Conservation (phyloP, 352 stramenopile genomes). For the Pythium dissotocum region DNA sequence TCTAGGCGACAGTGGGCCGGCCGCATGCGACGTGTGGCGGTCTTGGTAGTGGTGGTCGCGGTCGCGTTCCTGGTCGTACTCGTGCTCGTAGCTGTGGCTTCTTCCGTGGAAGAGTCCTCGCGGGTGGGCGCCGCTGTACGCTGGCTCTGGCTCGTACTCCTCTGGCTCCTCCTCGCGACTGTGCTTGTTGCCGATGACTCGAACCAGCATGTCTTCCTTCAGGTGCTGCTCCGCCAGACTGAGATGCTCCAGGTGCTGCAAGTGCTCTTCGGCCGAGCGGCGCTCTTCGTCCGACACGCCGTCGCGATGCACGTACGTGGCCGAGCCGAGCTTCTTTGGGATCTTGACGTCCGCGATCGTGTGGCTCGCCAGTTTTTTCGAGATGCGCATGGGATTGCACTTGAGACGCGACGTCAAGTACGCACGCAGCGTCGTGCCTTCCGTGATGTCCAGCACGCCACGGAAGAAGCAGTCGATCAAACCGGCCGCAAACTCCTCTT, state of each 20-base stretch:
- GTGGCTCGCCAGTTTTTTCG: constrained; percentile 75
- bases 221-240: constrained; percentile 22
- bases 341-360: constrained; percentile 67
- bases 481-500: constrained; percentile 64
- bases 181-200: constrained; percentile 26
- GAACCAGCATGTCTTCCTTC: constrained; percentile 21
- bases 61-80: constrained; percentile 1
- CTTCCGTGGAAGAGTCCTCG: neutral
- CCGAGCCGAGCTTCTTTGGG: constrained; percentile 71
- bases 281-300: constrained; percentile 39
- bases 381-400: constrained; percentile 79
- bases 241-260: constrained; percentile 39
- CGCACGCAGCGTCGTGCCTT: constrained; percentile 66
- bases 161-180: constrained; percentile 12
- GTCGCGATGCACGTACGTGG: constrained; percentile 52
- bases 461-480: constrained; percentile 75
- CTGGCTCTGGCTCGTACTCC: neutral
- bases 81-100: neutral
- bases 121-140: neutral
- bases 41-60: neutral
- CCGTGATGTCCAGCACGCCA: constrained; percentile 51
- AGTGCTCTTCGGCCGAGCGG: constrained; percentile 35
- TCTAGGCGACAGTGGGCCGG: neutral
- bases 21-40: neutral
- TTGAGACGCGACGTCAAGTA: constrained; percentile 61